These are phyloP conservation scores for Exserohilum turcica DNA, from an alignment of 2,329 filamentous ascomycete genomes.

Conservation along the genomic window DNA sequence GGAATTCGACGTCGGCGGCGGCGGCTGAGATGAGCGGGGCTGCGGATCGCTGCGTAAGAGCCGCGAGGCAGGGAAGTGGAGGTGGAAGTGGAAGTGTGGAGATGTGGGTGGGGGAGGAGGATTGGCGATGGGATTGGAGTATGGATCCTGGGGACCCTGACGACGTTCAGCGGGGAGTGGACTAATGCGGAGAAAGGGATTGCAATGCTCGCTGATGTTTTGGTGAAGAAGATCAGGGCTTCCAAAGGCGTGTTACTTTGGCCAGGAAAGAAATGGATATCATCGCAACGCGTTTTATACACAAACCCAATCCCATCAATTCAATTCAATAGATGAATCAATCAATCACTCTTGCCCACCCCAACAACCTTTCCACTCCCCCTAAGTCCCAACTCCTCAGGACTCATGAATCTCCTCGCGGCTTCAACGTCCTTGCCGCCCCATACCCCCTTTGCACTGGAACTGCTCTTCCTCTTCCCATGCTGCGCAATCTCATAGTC, in stretches of 20 bases:
- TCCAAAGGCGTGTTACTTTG: background rate
- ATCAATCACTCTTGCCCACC: conserved; percentile 43
- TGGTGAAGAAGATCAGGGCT: background rate
- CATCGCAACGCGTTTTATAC: background rate
- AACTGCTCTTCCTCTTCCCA: conserved; percentile 23
- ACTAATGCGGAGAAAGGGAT: background rate
- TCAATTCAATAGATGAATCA: too few relatives aligned
- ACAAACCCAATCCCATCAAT: background rate
- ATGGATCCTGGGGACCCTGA: background rate
- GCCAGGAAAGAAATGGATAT: too few relatives aligned
- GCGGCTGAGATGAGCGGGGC: background rate
- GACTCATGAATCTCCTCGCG: conserved; percentile 30
- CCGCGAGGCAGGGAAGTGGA: background rate
- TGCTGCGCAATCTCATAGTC: conserved; percentile 38
- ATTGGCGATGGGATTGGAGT: background rate
- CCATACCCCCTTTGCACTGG: conserved; percentile 13
- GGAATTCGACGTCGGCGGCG: background rate
- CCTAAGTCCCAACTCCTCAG: conserved; percentile 36
- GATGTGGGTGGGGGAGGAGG: background rate
- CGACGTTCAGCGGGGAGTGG: background rate
- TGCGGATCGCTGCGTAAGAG: background rate
- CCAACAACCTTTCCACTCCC: conserved; percentile 35
- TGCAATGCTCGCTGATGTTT: too few relatives aligned
- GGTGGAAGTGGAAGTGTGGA: background rate
- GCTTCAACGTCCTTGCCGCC: conserved; percentile 28